These are phyloP conservation scores for Scenedesmus sp. DNA, from an alignment of 163 green algal genomes.

Conservation along the genomic window DNA sequence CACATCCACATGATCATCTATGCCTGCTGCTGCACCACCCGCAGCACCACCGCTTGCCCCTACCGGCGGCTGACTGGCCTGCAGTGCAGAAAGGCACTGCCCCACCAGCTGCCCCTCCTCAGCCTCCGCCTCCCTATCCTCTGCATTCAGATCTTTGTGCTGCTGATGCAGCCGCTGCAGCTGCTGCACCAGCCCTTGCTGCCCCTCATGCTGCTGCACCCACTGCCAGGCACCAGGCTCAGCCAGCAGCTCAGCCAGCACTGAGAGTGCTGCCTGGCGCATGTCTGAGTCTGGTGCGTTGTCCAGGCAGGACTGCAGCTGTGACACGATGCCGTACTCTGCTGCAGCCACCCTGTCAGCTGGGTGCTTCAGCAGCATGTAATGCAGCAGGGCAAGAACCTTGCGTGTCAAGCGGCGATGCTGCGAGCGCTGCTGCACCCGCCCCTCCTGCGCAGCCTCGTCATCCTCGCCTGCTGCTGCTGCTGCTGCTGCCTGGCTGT, in stretches of 20 bases:
- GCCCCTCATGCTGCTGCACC: background rate
- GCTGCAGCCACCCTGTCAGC: constrained; percentile 38
- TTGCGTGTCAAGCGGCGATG: constrained; percentile 44
- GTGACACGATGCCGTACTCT: constrained; percentile 27
- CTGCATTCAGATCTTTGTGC: constrained; percentile 52
- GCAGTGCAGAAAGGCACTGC: background rate
- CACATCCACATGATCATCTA: constrained; percentile 48
- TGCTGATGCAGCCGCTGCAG: constrained; percentile 35
- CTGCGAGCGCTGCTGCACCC: background rate
- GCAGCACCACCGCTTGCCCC: background rate
- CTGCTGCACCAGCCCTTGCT: background rate
- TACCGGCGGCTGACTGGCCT: background rate
- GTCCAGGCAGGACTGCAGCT: constrained; percentile 29
- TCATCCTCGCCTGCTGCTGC: background rate
- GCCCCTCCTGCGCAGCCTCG: background rate
- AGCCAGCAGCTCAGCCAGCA: constrained; percentile 53
- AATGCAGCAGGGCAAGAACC: constrained; percentile 62
- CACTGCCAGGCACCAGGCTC: constrained; percentile 27
- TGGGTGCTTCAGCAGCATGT: constrained; percentile 58
- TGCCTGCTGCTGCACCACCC: background rate
- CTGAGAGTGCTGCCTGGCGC: constrained; percentile 50
- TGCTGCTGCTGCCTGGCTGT: constrained; percentile 12
- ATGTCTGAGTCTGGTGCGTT: constrained; percentile 49
- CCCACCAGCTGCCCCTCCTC: constrained; percentile 60
- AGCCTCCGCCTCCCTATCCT: constrained; percentile 57